Evolutionary conservation across 2,329 filamentous ascomycete species (phyloP).

Genomic region (Beauveria australis): DNA sequence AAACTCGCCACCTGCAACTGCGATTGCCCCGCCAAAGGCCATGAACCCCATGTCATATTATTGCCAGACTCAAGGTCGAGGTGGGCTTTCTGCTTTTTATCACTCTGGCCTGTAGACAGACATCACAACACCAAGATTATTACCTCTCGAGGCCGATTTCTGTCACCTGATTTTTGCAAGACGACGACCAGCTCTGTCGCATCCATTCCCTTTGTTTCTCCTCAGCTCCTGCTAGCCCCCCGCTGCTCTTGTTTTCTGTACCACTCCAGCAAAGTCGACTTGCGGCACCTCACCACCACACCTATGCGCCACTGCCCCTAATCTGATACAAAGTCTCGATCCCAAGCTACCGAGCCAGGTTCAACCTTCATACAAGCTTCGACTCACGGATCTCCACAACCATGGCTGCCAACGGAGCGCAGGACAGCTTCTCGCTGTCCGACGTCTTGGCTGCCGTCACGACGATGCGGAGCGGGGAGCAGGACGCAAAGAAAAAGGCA

Average conservation of each 20-base stretch:
- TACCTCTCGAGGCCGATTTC: background rate
- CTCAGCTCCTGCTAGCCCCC: background rate
- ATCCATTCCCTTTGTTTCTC: background rate
- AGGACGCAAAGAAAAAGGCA: conserved; percentile 77
- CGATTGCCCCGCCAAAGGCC: conserved; percentile 25
- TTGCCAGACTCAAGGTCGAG: conserved; percentile 9
- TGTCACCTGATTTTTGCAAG: background rate
- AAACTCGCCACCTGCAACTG: conserved; percentile 19
- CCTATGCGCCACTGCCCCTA: background rate
- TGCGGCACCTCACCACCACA: background rate
- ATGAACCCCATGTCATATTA: conserved; percentile 11
- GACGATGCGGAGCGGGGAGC: conserved; percentile 82
- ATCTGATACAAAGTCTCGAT: background rate
- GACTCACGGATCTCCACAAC: conserved; percentile 14
- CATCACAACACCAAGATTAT: background rate
- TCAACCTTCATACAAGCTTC: background rate
- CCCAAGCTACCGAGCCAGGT: background rate
- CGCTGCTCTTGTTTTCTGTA: background rate
- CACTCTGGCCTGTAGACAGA: conserved; percentile 13
- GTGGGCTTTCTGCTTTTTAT: conserved; percentile 22
- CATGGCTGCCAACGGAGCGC: conserved; percentile 61
- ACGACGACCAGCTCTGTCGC: conserved; percentile 1
- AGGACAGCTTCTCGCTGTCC: conserved; percentile 66
- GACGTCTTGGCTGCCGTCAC: conserved; percentile 77
- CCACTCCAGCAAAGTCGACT: background rate